Percentiles rank a stretch among this genome's conserved stretches.
Evolutionary conservation across 345 rosid species (phyloP).

Genomic region (Cardamine chenopodiifolia): DNA sequence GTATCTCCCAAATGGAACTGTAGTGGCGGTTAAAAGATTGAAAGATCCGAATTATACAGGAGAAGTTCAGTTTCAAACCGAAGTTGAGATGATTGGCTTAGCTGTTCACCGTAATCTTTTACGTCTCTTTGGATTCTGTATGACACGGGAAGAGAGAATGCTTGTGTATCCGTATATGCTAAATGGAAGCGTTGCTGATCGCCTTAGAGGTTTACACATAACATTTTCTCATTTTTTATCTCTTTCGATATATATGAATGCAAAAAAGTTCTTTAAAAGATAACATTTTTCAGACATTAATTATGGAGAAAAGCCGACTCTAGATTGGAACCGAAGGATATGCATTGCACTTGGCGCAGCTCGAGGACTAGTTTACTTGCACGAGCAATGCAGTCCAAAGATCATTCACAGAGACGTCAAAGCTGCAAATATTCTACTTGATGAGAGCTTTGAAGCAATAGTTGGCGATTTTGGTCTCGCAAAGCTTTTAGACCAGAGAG

Average conservation of each 20-base stretch:
- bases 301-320: conserved; percentile 61
- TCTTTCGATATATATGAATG: neutral
- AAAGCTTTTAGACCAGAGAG: conserved; percentile 77
- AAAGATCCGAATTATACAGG: conserved; percentile 90
- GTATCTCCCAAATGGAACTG: conserved; percentile 67
- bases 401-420: conserved; percentile 95
- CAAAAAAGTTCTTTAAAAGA: neutral
- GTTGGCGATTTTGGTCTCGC: conserved; percentile 98
- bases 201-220: conserved; percentile 66
- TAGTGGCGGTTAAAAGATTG: conserved; percentile 87
- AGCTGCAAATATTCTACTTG: conserved; percentile 93
- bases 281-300: conserved; percentile 34
- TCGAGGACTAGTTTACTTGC: conserved; percentile 91
- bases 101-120: conserved; percentile 90
- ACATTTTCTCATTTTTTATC: conserved; percentile 1
- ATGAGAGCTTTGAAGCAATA: conserved; percentile 88
- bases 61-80: conserved; percentile 95
- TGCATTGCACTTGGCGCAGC: conserved; percentile 76
- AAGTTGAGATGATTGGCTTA: conserved; percentile 96
- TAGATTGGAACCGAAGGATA: conserved; percentile 86
- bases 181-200: conserved; percentile 93
- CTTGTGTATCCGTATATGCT: conserved; percentile 97
- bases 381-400: conserved; percentile 94
- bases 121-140: conserved; percentile 85
- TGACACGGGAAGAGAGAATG: conserved; percentile 82